Percentiles rank a stretch among this genome's conserved stretches.
These are phyloP conservation scores for Exophiala spinifera DNA, from an alignment of 2,329 filamentous ascomycete species.

Conservation along the genomic window DNA sequence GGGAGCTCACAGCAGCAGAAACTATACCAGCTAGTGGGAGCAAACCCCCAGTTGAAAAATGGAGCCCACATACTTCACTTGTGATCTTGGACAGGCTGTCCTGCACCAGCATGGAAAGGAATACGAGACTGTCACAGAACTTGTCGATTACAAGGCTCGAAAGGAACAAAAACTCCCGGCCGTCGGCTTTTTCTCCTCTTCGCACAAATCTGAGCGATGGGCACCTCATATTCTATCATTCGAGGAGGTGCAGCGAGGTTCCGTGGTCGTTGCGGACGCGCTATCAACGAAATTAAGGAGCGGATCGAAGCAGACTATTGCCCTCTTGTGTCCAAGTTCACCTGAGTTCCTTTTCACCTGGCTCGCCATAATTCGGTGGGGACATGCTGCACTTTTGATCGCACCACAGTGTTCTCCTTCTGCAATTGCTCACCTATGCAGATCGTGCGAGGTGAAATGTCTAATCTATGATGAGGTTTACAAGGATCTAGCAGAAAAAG, in stretches of 20 bases:
- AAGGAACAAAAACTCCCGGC: slow-evolving; percentile 42
- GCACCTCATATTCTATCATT: slow-evolving; percentile 15
- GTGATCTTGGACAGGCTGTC: slow-evolving; percentile 57
- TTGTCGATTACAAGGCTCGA: slow-evolving; percentile 50
- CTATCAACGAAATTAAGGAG: slow-evolving; percentile 10
- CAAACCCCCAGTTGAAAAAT: too few species aligned
- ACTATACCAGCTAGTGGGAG: too few species aligned
- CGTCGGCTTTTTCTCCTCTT: slow-evolving; percentile 44
- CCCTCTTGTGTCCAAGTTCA: slow-evolving; percentile 56
- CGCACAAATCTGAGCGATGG: background rate
- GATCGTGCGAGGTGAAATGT: slow-evolving; percentile 40
- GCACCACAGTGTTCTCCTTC: slow-evolving; percentile 50
- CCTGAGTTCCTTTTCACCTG: slow-evolving; percentile 58
- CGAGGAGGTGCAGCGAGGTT: slow-evolving; percentile 6
- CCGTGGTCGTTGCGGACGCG: slow-evolving; percentile 15
- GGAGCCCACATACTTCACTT: slow-evolving; percentile 55
- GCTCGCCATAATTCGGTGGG: slow-evolving; percentile 58
- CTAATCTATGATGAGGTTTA: slow-evolving; percentile 47
- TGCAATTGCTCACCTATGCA: slow-evolving; percentile 55
- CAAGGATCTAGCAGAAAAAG: slow-evolving; percentile 14
- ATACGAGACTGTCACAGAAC: slow-evolving; percentile 46
- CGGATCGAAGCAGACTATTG: slow-evolving; percentile 40
- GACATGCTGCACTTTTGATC: slow-evolving; percentile 55
- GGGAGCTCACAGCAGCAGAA: too few species aligned
- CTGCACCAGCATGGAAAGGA: slow-evolving; percentile 33